A percentile compares a stretch with the other conserved stretches of the same genome.
phyloP scores from a whole-genome alignment of 2,329 filamentous ascomycete species.

The Aspergillus japonicus region DNA sequence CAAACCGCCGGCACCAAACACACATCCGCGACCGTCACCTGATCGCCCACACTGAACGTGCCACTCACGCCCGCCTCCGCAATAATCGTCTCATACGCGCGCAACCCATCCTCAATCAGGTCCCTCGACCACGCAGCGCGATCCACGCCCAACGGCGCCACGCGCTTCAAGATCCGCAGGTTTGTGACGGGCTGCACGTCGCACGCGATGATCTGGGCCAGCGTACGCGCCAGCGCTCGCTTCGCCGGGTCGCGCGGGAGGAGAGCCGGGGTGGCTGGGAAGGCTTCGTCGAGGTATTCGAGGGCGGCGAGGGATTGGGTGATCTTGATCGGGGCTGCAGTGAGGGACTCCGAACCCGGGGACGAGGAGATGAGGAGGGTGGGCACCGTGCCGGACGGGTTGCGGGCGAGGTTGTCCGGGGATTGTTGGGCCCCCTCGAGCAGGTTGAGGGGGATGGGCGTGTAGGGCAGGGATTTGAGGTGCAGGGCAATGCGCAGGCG shows the following conservation, averaged over 20 bases:
- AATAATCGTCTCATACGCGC: constrained; percentile 54
- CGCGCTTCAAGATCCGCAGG: constrained; percentile 51
- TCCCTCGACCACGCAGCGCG: constrained; percentile 53
- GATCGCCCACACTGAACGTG: constrained; percentile 55
- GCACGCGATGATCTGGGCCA: constrained; percentile 55
- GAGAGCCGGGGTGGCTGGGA: constrained; percentile 45
- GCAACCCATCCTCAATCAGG: constrained; percentile 54
- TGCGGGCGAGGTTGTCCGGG: constrained; percentile 48
- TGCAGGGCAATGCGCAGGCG: constrained; percentile 61
- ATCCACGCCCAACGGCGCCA: constrained; percentile 47
- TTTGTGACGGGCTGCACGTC: constrained; percentile 64
- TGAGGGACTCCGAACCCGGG: constrained; percentile 11
- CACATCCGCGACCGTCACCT: constrained; percentile 58
- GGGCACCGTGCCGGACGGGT: constrained; percentile 57
- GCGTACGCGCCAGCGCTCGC: constrained; percentile 54
- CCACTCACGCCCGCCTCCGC: constrained; percentile 38
- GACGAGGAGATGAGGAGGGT: constrained; percentile 45
- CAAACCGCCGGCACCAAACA: constrained; percentile 59
- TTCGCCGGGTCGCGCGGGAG: constrained; percentile 49
- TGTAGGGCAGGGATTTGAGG: constrained; percentile 54
- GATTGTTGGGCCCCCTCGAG: constrained; percentile 54
- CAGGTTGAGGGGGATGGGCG: constrained; percentile 53
- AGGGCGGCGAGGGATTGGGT: constrained; percentile 60
- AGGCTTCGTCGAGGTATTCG: constrained; percentile 61
- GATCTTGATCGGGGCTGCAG: constrained; percentile 39